Conservation (phyloP, 495 filamentous ascomycete species). For the Neurospora sp. region DNA sequence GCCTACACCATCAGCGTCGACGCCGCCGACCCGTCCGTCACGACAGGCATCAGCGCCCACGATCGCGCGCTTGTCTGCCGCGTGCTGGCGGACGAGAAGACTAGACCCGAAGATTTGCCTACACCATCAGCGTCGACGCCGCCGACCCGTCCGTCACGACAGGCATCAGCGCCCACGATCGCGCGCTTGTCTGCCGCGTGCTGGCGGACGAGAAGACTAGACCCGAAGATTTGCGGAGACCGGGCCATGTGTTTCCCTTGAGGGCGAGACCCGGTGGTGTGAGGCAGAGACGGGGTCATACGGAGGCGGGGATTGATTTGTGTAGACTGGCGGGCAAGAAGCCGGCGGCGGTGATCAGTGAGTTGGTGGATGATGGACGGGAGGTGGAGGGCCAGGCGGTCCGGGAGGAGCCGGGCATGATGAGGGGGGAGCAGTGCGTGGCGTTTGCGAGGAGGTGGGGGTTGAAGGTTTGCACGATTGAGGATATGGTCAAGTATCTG, state of each 20-base stretch:
- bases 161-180: conserved; percentile 82
- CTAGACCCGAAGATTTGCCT: conserved; percentile 61
- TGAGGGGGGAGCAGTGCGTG: conserved; percentile 84
- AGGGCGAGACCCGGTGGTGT: conserved; percentile 74
- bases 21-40: conserved; percentile 56
- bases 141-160: conserved; percentile 64
- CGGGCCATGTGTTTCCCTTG: conserved; percentile 86
- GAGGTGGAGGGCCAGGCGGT: conserved; percentile 47
- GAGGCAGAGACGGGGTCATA: conserved; percentile 65
- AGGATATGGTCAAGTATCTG: conserved; percentile 71
- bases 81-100: conserved; percentile 57
- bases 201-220: conserved; percentile 58
- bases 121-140: conserved; percentile 80
- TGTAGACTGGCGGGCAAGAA: conserved; percentile 68
- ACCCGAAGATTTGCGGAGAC: conserved; percentile 58
- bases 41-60: conserved; percentile 82
- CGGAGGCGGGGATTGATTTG: conserved; percentile 84
- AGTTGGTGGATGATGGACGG: conserved; percentile 73
- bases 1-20: conserved; percentile 90
- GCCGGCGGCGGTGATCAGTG: conserved; percentile 72
- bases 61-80: conserved; percentile 78
- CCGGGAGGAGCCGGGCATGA: conserved; percentile 64
- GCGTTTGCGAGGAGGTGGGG: conserved; percentile 82
- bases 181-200: conserved; percentile 68
- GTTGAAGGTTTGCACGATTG: conserved; percentile 89